Evolutionary conservation across 2,329 filamentous ascomycete genomes (phyloP), one percentile per base, ranked within the genome.

Genomic region (Fusarium sp.): DNA sequence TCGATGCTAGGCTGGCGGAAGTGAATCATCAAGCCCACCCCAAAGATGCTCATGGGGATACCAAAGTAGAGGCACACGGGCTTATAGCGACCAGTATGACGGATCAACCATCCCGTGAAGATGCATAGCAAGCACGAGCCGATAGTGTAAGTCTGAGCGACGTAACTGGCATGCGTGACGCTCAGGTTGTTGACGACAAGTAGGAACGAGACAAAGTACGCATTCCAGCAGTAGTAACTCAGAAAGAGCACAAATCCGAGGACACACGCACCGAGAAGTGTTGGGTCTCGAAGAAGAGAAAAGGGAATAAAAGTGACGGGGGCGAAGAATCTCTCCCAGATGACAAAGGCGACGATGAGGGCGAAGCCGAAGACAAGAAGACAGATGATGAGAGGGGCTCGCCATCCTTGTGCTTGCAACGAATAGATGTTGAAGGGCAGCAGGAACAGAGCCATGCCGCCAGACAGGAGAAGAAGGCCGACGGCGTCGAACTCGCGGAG

Each of bases 341-440:
- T 64, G 1, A 82, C 87, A 67, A 93, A 90, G 5, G 82, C 74
- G 11, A 89, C 77, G 2, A 94, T 82, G 27, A 89, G 87, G 0
- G 90, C 70, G 13, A 87, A 80, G 0, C 93, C 92, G 27, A 93
- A 77, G 3, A 90, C 84, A 24, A 87, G 82, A 83, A 92, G 88
- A 10, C 70, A 70, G 2, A 73, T 70, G 14, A 35, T 52, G 31
- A 35, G 66, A 9, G 52, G 62, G 1, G 57, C 20, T 2, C 57
- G 22, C 57, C 57, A 60, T 4, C 34, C 31, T 31, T 40, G 37
- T n/a, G 35, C 24, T 10, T 63, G 61, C 34, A 56, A 16, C 10
- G 80, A 72, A 58, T 87, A 85, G 29, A 93, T 83, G 24, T 87
- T 91, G 79, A 93, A 89, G 0, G 92, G 90, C 2, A 93, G 84